Base-by-base conservation (phyloP, 1,284 basidiomycete species). In the Somion occarium region DNA sequence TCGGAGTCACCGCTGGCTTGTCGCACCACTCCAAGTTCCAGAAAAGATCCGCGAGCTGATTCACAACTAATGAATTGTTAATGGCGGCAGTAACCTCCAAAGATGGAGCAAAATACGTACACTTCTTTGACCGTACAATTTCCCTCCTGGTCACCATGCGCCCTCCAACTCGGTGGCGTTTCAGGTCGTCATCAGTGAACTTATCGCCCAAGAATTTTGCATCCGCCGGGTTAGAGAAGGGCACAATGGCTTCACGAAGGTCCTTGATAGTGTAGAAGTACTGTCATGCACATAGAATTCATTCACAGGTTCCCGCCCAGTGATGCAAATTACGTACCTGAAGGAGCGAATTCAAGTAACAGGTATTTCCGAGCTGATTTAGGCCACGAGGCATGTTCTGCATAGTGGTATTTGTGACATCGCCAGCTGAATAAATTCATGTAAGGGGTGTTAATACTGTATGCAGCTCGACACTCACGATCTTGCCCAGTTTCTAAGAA, bases 231-330 rank as follows among this genome's bases (percentile, higher is more conserved):
- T 79, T 75, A 20, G 76, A 76, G 69, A 87, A 76, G 1, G 80
- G 77, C 23, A 79, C 69, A 15, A 96, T 82, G 5, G 87, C 83
- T 9, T 86, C 84, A 38, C 93, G 81, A 24, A 97, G 75, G 44
- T 93, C 89, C 61, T 82, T 87, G 68, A 97, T 91, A n/a, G 93
- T 94, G 67, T 93, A 96, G 65, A 97, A 94, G 68, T 97, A 97
- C 83, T 95, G 67, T 5, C 52, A 26, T 42, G n/a, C n/a, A 54
- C 7, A 5, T 7, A 34, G 30, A 34, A 34, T 15, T 34, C 15
- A 34, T 34, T 34, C 7, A 34, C n/a, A n/a, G 37, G 26, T 15
- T 18, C 9, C n/a, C n/a, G n/a, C 41, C 18, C 9, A n/a, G 11
- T 15, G 3, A 5, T 15, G 41, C 5, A 26, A 12, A 13, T n/a